Conservation (phyloP, 176 grass and related monocot genomes). For the Phoenix dactylifera region DNA sequence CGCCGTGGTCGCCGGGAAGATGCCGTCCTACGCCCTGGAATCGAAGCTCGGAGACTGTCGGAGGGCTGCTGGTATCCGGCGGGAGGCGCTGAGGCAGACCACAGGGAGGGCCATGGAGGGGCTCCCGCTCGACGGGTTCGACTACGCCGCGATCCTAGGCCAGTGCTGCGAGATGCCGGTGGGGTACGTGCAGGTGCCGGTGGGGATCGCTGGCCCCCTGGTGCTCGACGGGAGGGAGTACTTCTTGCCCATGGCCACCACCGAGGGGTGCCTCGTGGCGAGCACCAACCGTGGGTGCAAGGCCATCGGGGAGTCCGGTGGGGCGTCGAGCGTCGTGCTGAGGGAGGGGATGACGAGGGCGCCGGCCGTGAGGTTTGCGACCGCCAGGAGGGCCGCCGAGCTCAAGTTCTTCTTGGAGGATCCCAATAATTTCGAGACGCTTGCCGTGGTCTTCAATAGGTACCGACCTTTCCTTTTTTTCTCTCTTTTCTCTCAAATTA, state of each 20-base stretch:
- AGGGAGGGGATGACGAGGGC: constrained; percentile 9
- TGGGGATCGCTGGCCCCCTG: constrained; percentile 4
- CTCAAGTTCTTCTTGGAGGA: constrained; percentile 12
- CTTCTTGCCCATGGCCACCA: constrained; percentile 7
- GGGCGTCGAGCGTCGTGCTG: constrained; percentile 4
- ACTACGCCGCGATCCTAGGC: constrained; percentile 2
- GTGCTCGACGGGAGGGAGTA: background rate
- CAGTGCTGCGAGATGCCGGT: constrained; percentile 9
- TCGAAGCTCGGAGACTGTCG: constrained; percentile 1
- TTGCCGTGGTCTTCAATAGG: constrained; percentile 8
- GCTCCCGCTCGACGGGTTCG: constrained; percentile 6
- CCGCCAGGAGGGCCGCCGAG: constrained; percentile 3
- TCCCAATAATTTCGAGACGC: constrained; percentile 9
- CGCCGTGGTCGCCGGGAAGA: constrained; percentile 4
- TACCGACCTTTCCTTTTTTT: background rate
- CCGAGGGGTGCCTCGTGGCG: constrained; percentile 11
- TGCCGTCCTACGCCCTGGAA: constrained; percentile 2
- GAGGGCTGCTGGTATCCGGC: constrained; percentile 5
- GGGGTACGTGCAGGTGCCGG: constrained; percentile 11
- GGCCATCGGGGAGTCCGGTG: constrained; percentile 1
- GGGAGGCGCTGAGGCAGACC: constrained; percentile 2
- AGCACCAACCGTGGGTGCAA: constrained; percentile 10
- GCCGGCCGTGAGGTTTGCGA: constrained; percentile 1
- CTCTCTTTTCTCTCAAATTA: too few relatives aligned
- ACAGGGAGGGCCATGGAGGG: constrained; percentile 4